These are phyloP conservation scores for Suillus weaverae DNA, from an alignment of 768 basidiomycete genomes.

Conservation along the genomic window DNA sequence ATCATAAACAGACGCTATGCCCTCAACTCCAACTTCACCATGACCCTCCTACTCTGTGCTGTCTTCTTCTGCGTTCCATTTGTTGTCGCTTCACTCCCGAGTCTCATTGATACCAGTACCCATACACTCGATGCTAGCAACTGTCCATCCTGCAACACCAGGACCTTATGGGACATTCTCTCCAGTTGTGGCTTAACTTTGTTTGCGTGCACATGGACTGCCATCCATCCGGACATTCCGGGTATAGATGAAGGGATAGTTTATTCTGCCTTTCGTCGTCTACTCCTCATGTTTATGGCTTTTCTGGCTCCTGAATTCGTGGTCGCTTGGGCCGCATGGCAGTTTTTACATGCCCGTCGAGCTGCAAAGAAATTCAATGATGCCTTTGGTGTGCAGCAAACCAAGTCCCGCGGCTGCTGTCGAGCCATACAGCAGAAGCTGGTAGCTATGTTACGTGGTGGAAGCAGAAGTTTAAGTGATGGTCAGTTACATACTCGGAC, in stretches of 20 bases:
- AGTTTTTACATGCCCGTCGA: neutral
- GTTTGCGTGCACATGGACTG: neutral
- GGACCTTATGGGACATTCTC: neutral
- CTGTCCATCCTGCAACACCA: neutral
- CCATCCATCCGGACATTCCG: neutral
- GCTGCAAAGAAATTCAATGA: neutral
- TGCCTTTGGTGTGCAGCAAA: no score
- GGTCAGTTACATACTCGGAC: neutral
- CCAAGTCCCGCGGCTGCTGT: no score
- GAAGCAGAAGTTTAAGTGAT: neutral
- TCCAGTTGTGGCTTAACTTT: neutral
- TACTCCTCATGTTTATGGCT: neutral
- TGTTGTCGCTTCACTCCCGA: neutral
- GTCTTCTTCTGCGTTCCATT: constrained; percentile 34
- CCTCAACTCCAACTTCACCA: no score
- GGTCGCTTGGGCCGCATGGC: neutral
- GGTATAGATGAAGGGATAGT: neutral
- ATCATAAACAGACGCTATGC: no score
- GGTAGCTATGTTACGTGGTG: neutral
- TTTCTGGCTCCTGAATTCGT: neutral
- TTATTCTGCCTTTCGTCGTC: neutral
- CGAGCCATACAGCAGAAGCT: no score
- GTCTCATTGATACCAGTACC: neutral
- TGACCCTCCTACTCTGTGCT: neutral
- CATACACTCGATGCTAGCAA: neutral